Conservation (phyloP, 2,329 filamentous ascomycete species). For the Bimuria novae-zelandiae region DNA sequence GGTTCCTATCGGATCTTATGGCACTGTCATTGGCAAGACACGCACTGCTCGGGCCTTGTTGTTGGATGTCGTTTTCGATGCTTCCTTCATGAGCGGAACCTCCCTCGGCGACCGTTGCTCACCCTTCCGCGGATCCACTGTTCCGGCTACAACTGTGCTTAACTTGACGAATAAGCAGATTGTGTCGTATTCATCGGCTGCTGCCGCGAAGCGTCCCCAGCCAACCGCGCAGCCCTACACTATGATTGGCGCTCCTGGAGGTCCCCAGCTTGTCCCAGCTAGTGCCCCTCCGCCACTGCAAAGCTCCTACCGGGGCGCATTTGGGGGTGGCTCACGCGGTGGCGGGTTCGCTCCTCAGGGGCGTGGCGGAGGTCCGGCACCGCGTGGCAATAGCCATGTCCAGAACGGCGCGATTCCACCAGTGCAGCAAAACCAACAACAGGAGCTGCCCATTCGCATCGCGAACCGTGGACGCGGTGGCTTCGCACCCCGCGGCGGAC, state of each 20-base stretch:
- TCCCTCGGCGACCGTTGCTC: slow-evolving; percentile 88
- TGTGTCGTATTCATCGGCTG: slow-evolving; percentile 66
- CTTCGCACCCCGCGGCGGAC: slow-evolving; percentile 40
- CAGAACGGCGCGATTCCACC: slow-evolving; percentile 27
- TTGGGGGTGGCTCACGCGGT: slow-evolving; percentile 49
- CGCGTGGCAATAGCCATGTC: slow-evolving; percentile 27
- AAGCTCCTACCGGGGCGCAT: slow-evolving; percentile 63
- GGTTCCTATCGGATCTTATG: slow-evolving; percentile 87
- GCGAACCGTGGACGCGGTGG: slow-evolving; percentile 41
- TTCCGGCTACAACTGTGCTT: slow-evolving; percentile 83
- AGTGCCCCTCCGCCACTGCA: slow-evolving; percentile 60
- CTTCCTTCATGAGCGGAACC: slow-evolving; percentile 95
- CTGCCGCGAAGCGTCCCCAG: slow-evolving; percentile 58
- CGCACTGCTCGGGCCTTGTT: slow-evolving; percentile 81
- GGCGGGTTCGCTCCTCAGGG: slow-evolving; percentile 5
- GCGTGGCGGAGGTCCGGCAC: slow-evolving; percentile 46
- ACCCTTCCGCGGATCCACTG: slow-evolving; percentile 91
- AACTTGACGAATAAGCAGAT: slow-evolving; percentile 86
- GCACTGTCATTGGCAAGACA: slow-evolving; percentile 94
- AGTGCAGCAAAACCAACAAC: slow-evolving; percentile 31
- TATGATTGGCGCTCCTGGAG: slow-evolving; percentile 57
- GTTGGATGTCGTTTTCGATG: slow-evolving; percentile 91
- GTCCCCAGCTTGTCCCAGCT: slow-evolving; percentile 64
- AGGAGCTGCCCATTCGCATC: slow-evolving; percentile 46
- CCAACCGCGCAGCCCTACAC: slow-evolving; percentile 57